Evolutionary conservation across 179 eudicot species (phyloP).

Genomic region (Nepenthes alata): DNA sequence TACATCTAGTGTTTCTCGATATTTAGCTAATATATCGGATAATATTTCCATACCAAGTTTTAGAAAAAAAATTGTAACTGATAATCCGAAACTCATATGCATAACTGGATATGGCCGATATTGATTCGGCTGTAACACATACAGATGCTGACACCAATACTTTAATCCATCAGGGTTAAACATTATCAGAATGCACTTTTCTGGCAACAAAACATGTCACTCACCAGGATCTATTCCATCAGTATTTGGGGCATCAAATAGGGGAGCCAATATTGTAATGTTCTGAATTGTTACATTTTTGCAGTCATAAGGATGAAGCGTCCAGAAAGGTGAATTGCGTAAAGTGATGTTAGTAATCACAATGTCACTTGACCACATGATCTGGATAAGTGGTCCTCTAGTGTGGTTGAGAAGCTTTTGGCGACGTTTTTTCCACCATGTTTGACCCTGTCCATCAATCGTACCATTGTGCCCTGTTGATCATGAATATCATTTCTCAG

Average conservation of each 20-base stretch:
- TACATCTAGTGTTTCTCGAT: too few species aligned
- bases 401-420: slow-evolving; percentile 77
- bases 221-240: slow-evolving; percentile 98
- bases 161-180: too few species aligned
- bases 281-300: slow-evolving; percentile 74
- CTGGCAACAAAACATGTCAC: background rate
- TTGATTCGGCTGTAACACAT: too few species aligned
- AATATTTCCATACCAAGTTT: too few species aligned
- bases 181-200: too few species aligned
- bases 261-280: slow-evolving; percentile 78
- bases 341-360: slow-evolving; percentile 70
- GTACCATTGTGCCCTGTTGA: slow-evolving; percentile 91
- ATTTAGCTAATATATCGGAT: too few species aligned
- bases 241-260: slow-evolving; percentile 79
- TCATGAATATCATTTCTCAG: slow-evolving; percentile 1
- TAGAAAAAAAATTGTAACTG: too few species aligned
- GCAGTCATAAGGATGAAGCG: slow-evolving; percentile 96
- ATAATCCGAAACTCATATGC: too few species aligned
- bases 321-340: slow-evolving; percentile 96
- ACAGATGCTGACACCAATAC: too few species aligned
- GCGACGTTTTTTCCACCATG: slow-evolving; percentile 86
- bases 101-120: too few species aligned
- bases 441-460: slow-evolving; percentile 86
- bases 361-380: slow-evolving; percentile 90
- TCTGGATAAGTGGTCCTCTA: slow-evolving; percentile 93